These are phyloP conservation scores for Gleditsia sinensis DNA, from an alignment of 306 rosid species.

Conservation along the genomic window DNA sequence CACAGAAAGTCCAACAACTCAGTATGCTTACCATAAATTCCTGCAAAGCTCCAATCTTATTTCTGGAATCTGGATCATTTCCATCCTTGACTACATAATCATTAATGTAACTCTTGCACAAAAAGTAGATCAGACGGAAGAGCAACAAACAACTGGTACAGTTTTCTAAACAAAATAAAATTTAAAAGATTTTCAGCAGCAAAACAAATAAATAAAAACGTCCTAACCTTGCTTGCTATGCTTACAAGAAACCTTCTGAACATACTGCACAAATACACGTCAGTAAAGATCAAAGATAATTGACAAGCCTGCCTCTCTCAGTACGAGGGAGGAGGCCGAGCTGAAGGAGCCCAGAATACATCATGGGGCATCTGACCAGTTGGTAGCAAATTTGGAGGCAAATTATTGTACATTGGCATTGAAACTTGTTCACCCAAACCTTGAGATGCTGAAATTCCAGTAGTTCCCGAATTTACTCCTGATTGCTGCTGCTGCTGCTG, in stretches of 20 bases:
- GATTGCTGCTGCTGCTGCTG: slow-evolving; percentile 35
- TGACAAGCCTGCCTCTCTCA: slow-evolving; percentile 3
- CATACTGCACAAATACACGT: not conserved
- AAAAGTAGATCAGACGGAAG: not conserved
- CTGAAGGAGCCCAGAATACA: slow-evolving; percentile 59
- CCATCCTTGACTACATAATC: slow-evolving; percentile 36
- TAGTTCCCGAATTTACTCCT: slow-evolving; percentile 41
- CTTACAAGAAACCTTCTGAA: slow-evolving; percentile 26
- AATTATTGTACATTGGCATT: slow-evolving; percentile 46
- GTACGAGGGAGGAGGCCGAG: slow-evolving; percentile 57
- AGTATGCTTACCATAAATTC: slow-evolving; percentile 31
- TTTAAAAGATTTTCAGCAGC: not conserved
- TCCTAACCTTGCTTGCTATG: slow-evolving; percentile 35
- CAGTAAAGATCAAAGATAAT: slow-evolving; percentile 9
- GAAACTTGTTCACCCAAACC: slow-evolving; percentile 49
- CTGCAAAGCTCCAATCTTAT: slow-evolving; percentile 26
- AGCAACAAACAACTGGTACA: slow-evolving; percentile 33
- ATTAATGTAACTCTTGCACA: not conserved
- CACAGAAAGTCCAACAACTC: slow-evolving; percentile 23
- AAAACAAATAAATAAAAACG: slow-evolving; percentile 32
- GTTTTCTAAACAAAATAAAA: not conserved
- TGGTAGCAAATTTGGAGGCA: slow-evolving; percentile 53
- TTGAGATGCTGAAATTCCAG: slow-evolving; percentile 41
- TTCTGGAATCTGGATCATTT: slow-evolving; percentile 21
- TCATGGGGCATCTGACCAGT: slow-evolving; percentile 60